These are phyloP conservation scores for Phaeoacremonium minimum DNA, from an alignment of 2,329 filamentous ascomycete genomes.

Conservation along the genomic window DNA sequence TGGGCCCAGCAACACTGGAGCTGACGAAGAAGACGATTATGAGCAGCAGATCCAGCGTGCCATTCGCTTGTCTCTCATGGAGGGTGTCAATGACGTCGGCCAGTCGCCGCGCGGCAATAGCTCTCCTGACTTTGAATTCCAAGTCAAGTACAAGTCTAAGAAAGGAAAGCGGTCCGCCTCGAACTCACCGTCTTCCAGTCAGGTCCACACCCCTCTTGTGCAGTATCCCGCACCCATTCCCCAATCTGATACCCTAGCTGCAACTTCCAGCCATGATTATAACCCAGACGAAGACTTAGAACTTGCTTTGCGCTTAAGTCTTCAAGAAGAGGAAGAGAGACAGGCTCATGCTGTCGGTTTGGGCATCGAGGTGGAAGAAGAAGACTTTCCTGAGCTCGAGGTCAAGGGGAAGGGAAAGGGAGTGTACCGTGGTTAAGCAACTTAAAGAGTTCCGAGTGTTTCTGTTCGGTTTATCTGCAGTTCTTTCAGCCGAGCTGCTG, in stretches of 20 bases:
- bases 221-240: conserved; percentile 10
- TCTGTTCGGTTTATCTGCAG: too few species aligned
- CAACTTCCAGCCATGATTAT: conserved; percentile 11
- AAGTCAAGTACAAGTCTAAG: conserved; percentile 43
- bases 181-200: conserved; percentile 26
- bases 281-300: conserved; percentile 52
- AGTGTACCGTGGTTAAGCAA: too few species aligned
- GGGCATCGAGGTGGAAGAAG: conserved; percentile 19
- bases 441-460: too few species aligned
- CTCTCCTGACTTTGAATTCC: conserved; percentile 45
- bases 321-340: conserved; percentile 47
- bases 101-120: conserved; percentile 40
- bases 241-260: conserved; percentile 7
- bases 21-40: conserved; percentile 46
- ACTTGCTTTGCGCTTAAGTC: conserved; percentile 55
- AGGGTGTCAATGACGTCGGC: conserved; percentile 43
- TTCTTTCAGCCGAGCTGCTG: too few species aligned
- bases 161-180: conserved; percentile 29
- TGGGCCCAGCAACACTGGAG: conserved; percentile 12
- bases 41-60: conserved; percentile 60
- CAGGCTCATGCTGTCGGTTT: conserved; percentile 13
- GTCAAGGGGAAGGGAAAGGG: conserved; percentile 39
- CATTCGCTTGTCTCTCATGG: conserved; percentile 56
- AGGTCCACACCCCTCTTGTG: conserved; percentile 22
- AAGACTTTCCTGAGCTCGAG: conserved; percentile 21